Evolutionary conservation across 1,284 basidiomycete genomes (phyloP).

Genomic region (Ceratobasidium sp.): DNA sequence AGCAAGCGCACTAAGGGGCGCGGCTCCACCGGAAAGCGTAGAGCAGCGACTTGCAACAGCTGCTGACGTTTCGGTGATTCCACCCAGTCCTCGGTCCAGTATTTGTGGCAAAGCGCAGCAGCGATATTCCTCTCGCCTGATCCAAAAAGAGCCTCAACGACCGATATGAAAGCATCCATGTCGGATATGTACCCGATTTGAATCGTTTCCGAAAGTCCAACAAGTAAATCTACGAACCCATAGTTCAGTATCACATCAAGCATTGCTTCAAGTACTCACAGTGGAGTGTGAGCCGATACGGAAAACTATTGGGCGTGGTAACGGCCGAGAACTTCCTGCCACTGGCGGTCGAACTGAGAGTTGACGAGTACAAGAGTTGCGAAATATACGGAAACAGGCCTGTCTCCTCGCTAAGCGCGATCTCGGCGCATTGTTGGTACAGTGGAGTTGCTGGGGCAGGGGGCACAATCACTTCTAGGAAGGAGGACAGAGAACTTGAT

Average conservation of each 20-base stretch:
- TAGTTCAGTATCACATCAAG: conserved; percentile 12
- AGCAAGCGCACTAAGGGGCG: conserved; percentile 74
- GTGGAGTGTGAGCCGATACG: conserved; percentile 83
- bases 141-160: conserved; percentile 82
- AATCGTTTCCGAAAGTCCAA: conserved; percentile 73
- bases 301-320: conserved; percentile 79
- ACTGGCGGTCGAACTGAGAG: conserved; percentile 74
- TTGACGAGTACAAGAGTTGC: conserved; percentile 57
- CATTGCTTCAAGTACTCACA: conserved; percentile 54
- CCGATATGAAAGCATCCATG: conserved; percentile 72
- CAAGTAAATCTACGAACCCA: conserved; percentile 62
- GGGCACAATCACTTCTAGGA: conserved; percentile 4
- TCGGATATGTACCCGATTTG: conserved; percentile 75
- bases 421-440: conserved; percentile 35
- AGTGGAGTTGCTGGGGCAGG: conserved; percentile 14
- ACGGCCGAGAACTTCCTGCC: conserved; percentile 70
- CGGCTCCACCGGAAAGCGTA: conserved; percentile 81
- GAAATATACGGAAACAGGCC: conserved; percentile 17
- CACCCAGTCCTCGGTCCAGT: conserved; percentile 67
- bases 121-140: conserved; percentile 73
- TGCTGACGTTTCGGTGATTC: conserved; percentile 71
- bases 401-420: conserved; percentile 20
- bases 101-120: conserved; percentile 76
- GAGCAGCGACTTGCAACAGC: conserved; percentile 77
- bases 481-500: neutral